phyloP scores from a whole-genome alignment of 768 basidiomycete species.

The Phallus indusiatus region DNA sequence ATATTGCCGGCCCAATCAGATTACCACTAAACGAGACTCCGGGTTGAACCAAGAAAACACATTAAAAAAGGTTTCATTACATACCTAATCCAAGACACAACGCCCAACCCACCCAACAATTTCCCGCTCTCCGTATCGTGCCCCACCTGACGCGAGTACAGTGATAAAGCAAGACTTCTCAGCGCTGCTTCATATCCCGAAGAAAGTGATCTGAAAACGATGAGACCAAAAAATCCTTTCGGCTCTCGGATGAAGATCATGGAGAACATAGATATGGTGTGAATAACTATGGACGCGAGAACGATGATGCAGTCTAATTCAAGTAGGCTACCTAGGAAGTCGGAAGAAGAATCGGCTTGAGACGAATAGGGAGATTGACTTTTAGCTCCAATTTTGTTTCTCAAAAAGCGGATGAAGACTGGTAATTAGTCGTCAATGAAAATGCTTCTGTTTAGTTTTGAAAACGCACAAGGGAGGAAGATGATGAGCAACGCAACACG shows the following conservation, averaged over 20 bases:
- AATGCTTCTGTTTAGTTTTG: neutral
- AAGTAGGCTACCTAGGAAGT: neutral
- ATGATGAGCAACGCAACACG: conserved; percentile 48
- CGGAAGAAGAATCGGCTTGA: conserved; percentile 9
- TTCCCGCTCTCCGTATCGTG: conserved; percentile 48
- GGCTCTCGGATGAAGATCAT: conserved; percentile 38
- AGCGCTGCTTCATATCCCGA: conserved; percentile 55
- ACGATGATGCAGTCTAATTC: conserved; percentile 61
- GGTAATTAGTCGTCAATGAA: neutral
- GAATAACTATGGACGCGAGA: conserved; percentile 21
- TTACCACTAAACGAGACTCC: conserved; percentile 35
- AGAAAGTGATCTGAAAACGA: conserved; percentile 48
- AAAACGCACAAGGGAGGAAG: conserved; percentile 49
- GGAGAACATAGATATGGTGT: conserved; percentile 24
- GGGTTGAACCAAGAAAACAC: neutral
- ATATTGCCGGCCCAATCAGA: conserved; percentile 67
- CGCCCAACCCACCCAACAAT: conserved; percentile 77
- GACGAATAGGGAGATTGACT: conserved; percentile 12
- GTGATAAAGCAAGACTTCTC: conserved; percentile 61
- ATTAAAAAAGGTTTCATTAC: neutral
- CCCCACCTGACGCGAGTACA: conserved; percentile 45
- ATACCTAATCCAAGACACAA: conserved; percentile 59
- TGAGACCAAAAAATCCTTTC: conserved; percentile 40
- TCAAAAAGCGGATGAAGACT: conserved; percentile 50
- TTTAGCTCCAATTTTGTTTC: conserved; percentile 26